A percentile compares a stretch with the other conserved stretches of the same genome.
phyloP scores from a whole-genome alignment of 805 yeast genomes.

The Lachancea sp. region DNA sequence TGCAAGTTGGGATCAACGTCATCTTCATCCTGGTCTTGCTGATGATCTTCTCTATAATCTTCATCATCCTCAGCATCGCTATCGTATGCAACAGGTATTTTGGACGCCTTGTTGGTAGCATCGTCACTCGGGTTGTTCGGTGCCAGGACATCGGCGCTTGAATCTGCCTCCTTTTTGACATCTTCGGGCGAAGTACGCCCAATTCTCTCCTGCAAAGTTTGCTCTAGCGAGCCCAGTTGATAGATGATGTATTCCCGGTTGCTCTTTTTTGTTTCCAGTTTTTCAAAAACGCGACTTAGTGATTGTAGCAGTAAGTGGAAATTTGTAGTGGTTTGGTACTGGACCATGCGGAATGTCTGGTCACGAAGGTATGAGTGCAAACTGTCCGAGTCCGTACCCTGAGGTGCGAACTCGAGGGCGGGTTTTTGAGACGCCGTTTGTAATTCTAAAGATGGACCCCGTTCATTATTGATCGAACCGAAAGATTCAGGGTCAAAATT shows the following conservation, averaged over 20 bases:
- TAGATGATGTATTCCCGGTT: constrained; percentile 22
- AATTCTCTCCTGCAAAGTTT: constrained; percentile 19
- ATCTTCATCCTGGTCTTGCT: constrained; percentile 11
- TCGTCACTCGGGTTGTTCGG: constrained; percentile 2
- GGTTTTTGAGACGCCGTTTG: neutral
- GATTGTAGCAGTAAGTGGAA: constrained; percentile 22
- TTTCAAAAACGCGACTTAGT: constrained; percentile 26
- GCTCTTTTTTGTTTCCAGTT: constrained; percentile 25
- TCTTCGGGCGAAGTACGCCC: constrained; percentile 19
- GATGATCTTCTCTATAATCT: constrained; percentile 7
- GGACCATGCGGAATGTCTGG: constrained; percentile 22
- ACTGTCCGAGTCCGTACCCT: neutral
- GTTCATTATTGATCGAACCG: neutral
- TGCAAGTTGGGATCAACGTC: constrained; percentile 14
- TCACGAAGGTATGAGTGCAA: constrained; percentile 9
- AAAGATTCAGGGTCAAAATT: constrained; percentile 1
- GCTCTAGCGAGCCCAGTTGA: constrained; percentile 22
- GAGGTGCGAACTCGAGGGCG: neutral
- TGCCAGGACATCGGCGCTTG: neutral
- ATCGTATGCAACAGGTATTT: constrained; percentile 1
- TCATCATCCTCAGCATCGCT: constrained; percentile 11
- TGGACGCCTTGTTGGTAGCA: neutral
- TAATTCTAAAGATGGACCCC: neutral
- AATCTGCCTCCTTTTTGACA: constrained; percentile 12
- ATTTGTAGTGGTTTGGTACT: constrained; percentile 26